Conservation (phyloP, 257 asterid genomes). For the Verbascum thapsus region DNA sequence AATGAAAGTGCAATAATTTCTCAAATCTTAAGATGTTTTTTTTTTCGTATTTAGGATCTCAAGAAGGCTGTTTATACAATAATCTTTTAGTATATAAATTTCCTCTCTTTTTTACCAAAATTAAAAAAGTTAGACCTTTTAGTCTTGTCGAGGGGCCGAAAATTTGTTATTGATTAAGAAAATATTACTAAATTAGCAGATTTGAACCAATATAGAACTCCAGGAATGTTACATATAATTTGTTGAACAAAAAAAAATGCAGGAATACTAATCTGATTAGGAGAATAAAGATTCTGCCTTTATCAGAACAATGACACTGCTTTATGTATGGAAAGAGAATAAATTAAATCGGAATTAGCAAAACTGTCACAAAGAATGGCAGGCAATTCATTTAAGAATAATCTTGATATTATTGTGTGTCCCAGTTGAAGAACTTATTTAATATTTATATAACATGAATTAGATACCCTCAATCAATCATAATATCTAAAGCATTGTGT, state of each 20-base stretch:
- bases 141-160: too few relatives aligned
- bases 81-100: too few relatives aligned
- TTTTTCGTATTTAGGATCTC: too few relatives aligned
- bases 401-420: constrained; percentile 31
- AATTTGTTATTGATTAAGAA: too few relatives aligned
- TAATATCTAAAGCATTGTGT: constrained; percentile 16
- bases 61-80: too few relatives aligned
- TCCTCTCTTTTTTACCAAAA: too few relatives aligned
- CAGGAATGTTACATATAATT: constrained; percentile 7
- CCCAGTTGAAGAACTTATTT: constrained; percentile 16
- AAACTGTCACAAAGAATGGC: constrained; percentile 22
- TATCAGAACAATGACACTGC: background rate
- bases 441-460: constrained; percentile 11
- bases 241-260: background rate
- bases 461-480: constrained; percentile 20
- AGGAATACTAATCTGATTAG: background rate
- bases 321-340: constrained; percentile 3
- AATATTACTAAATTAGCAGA: too few relatives aligned
- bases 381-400: constrained; percentile 32
- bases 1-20: too few relatives aligned
- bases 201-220: too few relatives aligned
- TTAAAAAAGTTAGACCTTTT: too few relatives aligned
- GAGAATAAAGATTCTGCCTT: constrained; percentile 26
- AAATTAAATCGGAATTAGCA: background rate
- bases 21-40: too few relatives aligned